A percentile compares a stretch with the other conserved stretches of the same genome.
Evolutionary conservation across 1,284 basidiomycete genomes (phyloP).

Genomic region (Sporisorium graminicola): DNA sequence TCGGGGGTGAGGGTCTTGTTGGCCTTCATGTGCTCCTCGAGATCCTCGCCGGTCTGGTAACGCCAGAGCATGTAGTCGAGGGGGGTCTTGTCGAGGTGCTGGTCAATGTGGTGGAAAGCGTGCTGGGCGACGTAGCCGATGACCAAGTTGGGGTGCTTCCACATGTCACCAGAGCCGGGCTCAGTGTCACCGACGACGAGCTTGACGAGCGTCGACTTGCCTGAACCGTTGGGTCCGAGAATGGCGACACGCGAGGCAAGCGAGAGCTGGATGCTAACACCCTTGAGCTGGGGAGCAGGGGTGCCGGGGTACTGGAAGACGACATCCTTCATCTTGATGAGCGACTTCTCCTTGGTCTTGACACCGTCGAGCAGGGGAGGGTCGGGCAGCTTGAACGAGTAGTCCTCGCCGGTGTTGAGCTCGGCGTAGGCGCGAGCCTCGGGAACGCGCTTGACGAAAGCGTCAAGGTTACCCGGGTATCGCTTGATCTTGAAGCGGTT

Average conservation of each 20-base stretch:
- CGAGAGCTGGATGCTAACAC: slow-evolving; percentile 69
- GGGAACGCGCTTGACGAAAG: slow-evolving; percentile 69
- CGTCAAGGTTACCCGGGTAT: slow-evolving; percentile 69
- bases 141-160: slow-evolving; percentile 70
- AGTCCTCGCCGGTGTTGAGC: slow-evolving; percentile 69
- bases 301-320: slow-evolving; percentile 69
- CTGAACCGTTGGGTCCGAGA: slow-evolving; percentile 69
- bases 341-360: slow-evolving; percentile 70
- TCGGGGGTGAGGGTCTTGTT: slow-evolving; percentile 60
- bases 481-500: slow-evolving; percentile 71
- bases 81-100: slow-evolving; percentile 70
- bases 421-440: slow-evolving; percentile 69
- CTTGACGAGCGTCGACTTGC: slow-evolving; percentile 70
- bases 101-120: slow-evolving; percentile 71
- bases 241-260: slow-evolving; percentile 70
- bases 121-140: slow-evolving; percentile 70
- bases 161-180: slow-evolving; percentile 67
- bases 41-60: slow-evolving; percentile 70
- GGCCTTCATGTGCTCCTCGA: slow-evolving; percentile 69
- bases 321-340: slow-evolving; percentile 70
- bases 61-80: slow-evolving; percentile 71
- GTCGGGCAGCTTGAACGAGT: slow-evolving; percentile 70
- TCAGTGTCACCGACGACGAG: slow-evolving; percentile 69
- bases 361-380: slow-evolving; percentile 70
- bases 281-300: slow-evolving; percentile 67